These are phyloP conservation scores for Mycena maculata DNA, from an alignment of 768 basidiomycete species.

Conservation along the genomic window DNA sequence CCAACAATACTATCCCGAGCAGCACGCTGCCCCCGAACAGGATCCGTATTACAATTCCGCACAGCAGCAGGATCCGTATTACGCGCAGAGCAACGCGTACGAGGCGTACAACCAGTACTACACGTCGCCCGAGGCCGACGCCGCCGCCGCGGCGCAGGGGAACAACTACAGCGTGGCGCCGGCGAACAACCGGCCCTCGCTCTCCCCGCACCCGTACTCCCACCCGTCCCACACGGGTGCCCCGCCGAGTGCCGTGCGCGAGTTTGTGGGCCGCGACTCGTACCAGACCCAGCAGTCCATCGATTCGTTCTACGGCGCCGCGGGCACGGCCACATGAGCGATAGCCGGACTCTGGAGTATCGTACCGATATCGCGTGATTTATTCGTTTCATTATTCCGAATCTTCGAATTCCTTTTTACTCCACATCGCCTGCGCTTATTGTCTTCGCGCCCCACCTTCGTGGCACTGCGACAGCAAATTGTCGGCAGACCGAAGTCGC, in stretches of 20 bases:
- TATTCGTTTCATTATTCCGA: conserved; percentile 26
- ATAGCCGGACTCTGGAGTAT: background rate
- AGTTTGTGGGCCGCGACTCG: conserved; percentile 31
- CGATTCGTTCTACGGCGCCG: conserved; percentile 40
- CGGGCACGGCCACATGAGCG: conserved; percentile 30
- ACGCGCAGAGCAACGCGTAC: conserved; percentile 13
- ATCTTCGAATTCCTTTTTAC: background rate
- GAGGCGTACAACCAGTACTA: conserved; percentile 31
- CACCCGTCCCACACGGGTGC: conserved; percentile 24
- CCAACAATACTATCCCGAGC: conserved; percentile 7
- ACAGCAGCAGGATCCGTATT: background rate
- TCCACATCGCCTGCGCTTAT: too few species aligned
- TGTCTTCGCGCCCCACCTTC: too few species aligned
- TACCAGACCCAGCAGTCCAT: conserved; percentile 35
- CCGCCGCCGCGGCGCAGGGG: background rate
- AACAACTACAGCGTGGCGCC: conserved; percentile 23
- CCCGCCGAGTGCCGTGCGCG: conserved; percentile 28
- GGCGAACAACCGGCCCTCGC: conserved; percentile 15
- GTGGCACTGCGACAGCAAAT: too few species aligned
- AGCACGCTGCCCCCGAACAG: conserved; percentile 1
- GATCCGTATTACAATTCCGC: conserved; percentile 9
- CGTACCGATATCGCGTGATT: conserved; percentile 6
- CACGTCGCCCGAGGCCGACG: too few species aligned
- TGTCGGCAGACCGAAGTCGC: background rate
- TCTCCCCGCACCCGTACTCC: conserved; percentile 31